phyloP scores from a whole-genome alignment of 352 stramenopile species.

The Pythium pyrilobum region DNA sequence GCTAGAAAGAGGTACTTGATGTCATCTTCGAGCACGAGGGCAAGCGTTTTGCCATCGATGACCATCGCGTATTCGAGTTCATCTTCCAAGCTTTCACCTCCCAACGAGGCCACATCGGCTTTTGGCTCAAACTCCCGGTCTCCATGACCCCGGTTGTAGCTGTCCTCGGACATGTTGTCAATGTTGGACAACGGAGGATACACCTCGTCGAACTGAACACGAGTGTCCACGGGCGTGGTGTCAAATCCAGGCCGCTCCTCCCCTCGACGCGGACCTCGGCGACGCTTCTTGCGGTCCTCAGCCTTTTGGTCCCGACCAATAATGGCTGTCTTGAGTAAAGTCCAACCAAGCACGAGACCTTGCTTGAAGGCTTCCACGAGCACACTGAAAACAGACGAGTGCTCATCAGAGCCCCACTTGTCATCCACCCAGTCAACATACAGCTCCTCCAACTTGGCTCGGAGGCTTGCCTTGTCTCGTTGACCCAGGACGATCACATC shows the following conservation, averaged over 20 bases:
- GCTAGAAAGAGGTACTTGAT: conserved; percentile 89
- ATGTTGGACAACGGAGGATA: conserved; percentile 44
- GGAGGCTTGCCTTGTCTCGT: conserved; percentile 71
- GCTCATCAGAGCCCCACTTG: conserved; percentile 82
- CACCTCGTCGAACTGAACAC: conserved; percentile 62
- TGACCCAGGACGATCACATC: conserved; percentile 84
- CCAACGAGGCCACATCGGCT: conserved; percentile 11
- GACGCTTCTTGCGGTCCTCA: conserved; percentile 62
- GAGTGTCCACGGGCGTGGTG: conserved; percentile 26
- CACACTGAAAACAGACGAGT: conserved; percentile 69
- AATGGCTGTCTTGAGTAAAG: conserved; percentile 59
- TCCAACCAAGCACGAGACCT: conserved; percentile 58
- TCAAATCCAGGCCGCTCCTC: conserved; percentile 37
- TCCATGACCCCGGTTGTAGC: conserved; percentile 48
- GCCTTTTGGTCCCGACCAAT: conserved; percentile 67
- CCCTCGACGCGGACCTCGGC: conserved; percentile 36
- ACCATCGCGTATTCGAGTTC: conserved; percentile 88
- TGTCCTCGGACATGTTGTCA: conserved; percentile 50
- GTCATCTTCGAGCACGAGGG: conserved; percentile 79
- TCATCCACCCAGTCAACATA: conserved; percentile 87
- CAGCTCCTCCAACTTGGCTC: conserved; percentile 72
- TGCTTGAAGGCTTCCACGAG: conserved; percentile 75
- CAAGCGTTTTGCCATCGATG: conserved; percentile 85
- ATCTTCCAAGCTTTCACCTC: conserved; percentile 59
- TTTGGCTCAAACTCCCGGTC: conserved; percentile 75